Evolutionary conservation across 176 grass and related monocot species (phyloP).

Genomic region (Hordeum marinum): DNA sequence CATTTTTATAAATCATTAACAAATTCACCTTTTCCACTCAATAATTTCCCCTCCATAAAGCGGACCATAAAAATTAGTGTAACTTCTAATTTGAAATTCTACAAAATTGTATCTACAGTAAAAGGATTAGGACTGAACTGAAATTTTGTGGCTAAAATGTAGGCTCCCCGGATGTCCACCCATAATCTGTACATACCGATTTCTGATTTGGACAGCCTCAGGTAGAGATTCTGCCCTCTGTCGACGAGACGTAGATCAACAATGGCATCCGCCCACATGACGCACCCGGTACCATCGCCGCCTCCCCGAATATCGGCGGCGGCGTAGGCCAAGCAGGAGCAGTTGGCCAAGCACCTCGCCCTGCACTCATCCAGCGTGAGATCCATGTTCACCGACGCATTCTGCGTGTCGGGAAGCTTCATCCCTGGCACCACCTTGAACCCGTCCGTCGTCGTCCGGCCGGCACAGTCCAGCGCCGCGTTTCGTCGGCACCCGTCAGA

Average conservation of each 20-base stretch:
- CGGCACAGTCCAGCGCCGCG: neutral
- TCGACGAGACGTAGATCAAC: constrained; percentile 19
- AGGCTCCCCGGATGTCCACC: no score
- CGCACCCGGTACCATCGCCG: neutral
- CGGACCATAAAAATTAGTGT: no score
- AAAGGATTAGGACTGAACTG: no score
- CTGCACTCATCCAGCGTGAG: constrained; percentile 22
- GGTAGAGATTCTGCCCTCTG: constrained; percentile 16
- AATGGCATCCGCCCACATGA: neutral
- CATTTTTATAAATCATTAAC: neutral
- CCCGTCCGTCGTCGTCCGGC: constrained; percentile 1
- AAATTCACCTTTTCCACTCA: neutral
- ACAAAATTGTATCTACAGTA: neutral
- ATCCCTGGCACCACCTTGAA: constrained; percentile 21
- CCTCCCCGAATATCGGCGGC: neutral
- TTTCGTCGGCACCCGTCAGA: constrained; percentile 27
- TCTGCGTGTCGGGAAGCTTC: constrained; percentile 45
- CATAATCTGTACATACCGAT: neutral
- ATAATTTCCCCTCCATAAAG: neutral
- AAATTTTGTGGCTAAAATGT: no score
- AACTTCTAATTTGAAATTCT: neutral
- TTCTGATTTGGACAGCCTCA: constrained; percentile 16
- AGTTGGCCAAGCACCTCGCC: constrained; percentile 33
- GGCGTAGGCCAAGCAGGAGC: constrained; percentile 61
- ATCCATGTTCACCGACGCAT: neutral